Evolutionary conservation across 306 rosid species (phyloP).

Genomic region (Cucurbita argyrosperma): DNA sequence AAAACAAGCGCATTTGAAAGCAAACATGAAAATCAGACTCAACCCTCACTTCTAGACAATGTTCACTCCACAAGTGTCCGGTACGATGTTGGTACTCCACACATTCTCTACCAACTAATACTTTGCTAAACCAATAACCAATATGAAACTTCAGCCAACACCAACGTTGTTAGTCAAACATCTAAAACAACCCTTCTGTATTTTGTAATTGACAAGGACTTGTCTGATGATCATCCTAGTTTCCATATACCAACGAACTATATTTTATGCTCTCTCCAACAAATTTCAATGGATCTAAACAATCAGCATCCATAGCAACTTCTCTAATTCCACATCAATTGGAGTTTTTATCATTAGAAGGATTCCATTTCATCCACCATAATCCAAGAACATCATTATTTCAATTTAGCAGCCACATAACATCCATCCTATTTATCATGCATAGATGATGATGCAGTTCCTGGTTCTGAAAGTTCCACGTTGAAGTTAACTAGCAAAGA

Average conservation of each 20-base stretch:
- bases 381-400: background rate
- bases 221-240: background rate
- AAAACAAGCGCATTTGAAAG: background rate
- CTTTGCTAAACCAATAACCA: background rate
- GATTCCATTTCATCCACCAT: background rate
- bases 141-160: background rate
- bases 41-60: background rate
- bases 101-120: background rate
- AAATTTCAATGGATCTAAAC: background rate
- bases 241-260: background rate
- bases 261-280: background rate
- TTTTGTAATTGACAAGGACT: background rate
- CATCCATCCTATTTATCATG: background rate
- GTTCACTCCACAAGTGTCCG: background rate
- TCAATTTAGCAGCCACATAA: background rate
- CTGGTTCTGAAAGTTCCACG: background rate
- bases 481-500: background rate
- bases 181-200: background rate
- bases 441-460: background rate
- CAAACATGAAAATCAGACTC: background rate
- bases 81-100: background rate
- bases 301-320: background rate
- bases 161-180: background rate
- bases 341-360: background rate
- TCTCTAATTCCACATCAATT: background rate